Evolutionary conservation across 768 basidiomycete species (phyloP).

Genomic region (Hydnum rufescens): DNA sequence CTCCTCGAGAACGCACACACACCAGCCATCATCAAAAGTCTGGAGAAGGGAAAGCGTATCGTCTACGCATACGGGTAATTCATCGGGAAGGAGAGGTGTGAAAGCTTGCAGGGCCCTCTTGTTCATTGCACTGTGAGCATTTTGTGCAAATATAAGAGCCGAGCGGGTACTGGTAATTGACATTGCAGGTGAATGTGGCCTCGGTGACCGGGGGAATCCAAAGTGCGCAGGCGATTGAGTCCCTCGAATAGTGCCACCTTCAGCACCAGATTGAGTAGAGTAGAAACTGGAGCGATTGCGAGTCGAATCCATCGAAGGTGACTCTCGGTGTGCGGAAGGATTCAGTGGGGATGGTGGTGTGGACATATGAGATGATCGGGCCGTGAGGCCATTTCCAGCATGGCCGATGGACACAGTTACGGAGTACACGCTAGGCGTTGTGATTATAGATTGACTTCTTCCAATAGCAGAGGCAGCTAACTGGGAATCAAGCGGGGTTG

Average conservation of each 20-base stretch:
- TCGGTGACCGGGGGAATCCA: too few species aligned
- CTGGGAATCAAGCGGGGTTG: not conserved
- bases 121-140: not conserved
- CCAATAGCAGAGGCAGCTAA: not conserved
- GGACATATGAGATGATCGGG: not conserved
- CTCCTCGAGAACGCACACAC: not conserved
- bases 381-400: not conserved
- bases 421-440: not conserved
- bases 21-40: constrained; percentile 1
- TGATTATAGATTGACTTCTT: not conserved
- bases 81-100: not conserved
- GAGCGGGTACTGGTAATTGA: not conserved
- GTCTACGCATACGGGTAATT: not conserved
- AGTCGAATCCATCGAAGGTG: not conserved
- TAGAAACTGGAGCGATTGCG: not conserved
- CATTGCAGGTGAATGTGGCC: not conserved
- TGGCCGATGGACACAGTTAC: not conserved
- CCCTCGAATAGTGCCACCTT: too few species aligned
- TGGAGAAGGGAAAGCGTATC: not conserved
- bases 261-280: too few species aligned
- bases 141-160: not conserved
- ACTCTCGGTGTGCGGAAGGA: not conserved
- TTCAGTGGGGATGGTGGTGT: not conserved
- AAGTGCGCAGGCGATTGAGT: too few species aligned
- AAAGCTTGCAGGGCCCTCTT: not conserved